phyloP scores from a whole-genome alignment of 2,329 filamentous ascomycete species.

The Neonectria magnoliae region DNA sequence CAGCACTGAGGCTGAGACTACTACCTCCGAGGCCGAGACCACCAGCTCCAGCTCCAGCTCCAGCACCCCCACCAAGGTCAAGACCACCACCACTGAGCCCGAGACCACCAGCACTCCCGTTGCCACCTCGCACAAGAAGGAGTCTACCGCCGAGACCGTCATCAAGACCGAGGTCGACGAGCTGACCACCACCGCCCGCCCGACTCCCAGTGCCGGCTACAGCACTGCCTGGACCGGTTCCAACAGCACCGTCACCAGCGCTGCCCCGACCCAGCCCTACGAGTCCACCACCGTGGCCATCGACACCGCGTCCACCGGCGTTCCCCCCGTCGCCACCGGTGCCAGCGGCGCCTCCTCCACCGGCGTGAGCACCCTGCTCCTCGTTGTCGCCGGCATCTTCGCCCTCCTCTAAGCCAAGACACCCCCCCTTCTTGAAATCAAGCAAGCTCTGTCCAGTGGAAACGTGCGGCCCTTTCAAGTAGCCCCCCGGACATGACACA shows the following conservation, averaged over 20 bases:
- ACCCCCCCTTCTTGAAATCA: conserved; percentile 20
- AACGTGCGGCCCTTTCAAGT: conserved; percentile 24
- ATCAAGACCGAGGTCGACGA: conserved; percentile 34
- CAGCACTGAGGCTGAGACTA: conserved; percentile 21
- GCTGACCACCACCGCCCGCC: conserved; percentile 41
- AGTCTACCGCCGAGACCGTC: conserved; percentile 37
- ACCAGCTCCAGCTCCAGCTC: conserved; percentile 40
- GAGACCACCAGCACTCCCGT: conserved; percentile 43
- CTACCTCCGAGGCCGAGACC: conserved; percentile 41
- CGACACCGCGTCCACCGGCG: conserved; percentile 26
- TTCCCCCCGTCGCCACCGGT: conserved; percentile 32
- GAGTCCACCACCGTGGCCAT: conserved; percentile 23
- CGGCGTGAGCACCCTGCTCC: conserved; percentile 50
- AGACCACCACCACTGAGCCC: conserved; percentile 38
- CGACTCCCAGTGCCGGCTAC: conserved; percentile 39
- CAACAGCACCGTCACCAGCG: conserved; percentile 47
- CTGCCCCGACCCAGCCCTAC: conserved; percentile 40
- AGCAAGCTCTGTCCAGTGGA: conserved; percentile 40
- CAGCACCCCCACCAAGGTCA: conserved; percentile 33
- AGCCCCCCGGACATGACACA: conserved; percentile 18
- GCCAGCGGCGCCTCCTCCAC: conserved; percentile 45
- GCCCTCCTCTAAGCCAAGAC: conserved; percentile 47
- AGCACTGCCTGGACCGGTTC: conserved; percentile 44
- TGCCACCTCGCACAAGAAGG: conserved; percentile 40
- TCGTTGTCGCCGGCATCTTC: conserved; percentile 49